These are phyloP conservation scores for Botrytis porri DNA, from an alignment of 2,329 filamentous ascomycete species.

Conservation along the genomic window DNA sequence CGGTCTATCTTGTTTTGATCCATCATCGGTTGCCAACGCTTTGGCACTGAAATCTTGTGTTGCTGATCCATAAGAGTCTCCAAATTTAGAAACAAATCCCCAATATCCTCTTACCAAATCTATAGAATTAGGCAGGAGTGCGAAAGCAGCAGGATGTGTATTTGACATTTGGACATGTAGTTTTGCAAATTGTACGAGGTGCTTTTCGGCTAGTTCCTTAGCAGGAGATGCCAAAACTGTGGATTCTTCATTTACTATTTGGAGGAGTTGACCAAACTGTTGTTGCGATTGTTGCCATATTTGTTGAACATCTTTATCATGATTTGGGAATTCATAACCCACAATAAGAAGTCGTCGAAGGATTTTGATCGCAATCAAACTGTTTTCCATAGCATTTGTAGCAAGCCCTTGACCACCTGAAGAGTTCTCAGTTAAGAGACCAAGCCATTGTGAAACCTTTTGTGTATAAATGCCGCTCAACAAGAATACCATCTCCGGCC, in stretches of 20 bases:
- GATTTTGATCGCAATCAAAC: constrained; percentile 73
- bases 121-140: constrained; percentile 74
- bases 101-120: constrained; percentile 80
- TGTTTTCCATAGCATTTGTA: constrained; percentile 68
- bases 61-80: constrained; percentile 61
- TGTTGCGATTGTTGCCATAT: constrained; percentile 78
- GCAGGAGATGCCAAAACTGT: constrained; percentile 50
- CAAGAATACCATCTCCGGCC: constrained; percentile 80
- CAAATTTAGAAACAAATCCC: constrained; percentile 73
- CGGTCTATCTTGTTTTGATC: constrained; percentile 52
- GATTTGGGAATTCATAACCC: constrained; percentile 81
- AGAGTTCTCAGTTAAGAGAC: constrained; percentile 54
- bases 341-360: constrained; percentile 74
- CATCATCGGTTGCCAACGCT: constrained; percentile 46
- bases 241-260: constrained; percentile 57
- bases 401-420: constrained; percentile 55
- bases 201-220: constrained; percentile 71
- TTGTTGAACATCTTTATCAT: constrained; percentile 69
- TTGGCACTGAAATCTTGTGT: constrained; percentile 44
- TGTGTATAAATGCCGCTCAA: constrained; percentile 75
- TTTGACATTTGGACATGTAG: constrained; percentile 84
- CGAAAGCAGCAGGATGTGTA: constrained; percentile 77
- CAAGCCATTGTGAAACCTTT: constrained; percentile 68
- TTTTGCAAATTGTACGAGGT: constrained; percentile 87
- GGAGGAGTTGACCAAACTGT: constrained; percentile 75